A percentile compares a stretch with the other conserved stretches of the same genome.
Evolutionary conservation across 78 protist genomes (phyloP).

Genomic region (Chrysochromulina parva): DNA sequence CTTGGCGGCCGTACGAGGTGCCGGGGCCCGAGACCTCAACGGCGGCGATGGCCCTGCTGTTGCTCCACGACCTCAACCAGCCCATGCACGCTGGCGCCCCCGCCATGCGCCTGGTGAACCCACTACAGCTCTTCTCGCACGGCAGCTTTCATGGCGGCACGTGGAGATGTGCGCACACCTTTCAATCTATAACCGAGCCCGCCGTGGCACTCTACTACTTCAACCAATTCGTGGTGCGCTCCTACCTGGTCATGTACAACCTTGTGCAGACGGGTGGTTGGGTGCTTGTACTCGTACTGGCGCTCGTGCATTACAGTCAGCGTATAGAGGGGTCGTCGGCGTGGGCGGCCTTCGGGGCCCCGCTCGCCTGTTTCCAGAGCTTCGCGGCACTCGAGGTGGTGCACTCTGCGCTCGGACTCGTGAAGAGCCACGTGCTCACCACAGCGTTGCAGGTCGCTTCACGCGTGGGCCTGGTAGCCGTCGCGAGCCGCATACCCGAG

Average conservation of each 20-base stretch:
- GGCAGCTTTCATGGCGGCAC: slow-evolving; percentile 70
- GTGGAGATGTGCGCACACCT: slow-evolving; percentile 59
- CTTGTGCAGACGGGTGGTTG: slow-evolving; percentile 1
- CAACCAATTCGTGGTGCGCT: not conserved
- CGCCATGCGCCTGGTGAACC: slow-evolving; percentile 36
- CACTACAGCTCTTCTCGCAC: slow-evolving; percentile 47
- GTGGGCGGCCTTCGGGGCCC: not conserved
- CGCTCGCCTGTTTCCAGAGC: slow-evolving; percentile 2
- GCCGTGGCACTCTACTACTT: not conserved
- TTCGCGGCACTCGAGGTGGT: slow-evolving; percentile 37
- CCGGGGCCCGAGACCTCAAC: slow-evolving; percentile 52
- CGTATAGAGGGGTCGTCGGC: not conserved
- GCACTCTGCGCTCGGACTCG: slow-evolving; percentile 33
- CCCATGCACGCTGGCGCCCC: slow-evolving; percentile 1
- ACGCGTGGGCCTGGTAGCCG: slow-evolving; percentile 14
- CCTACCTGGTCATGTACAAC: slow-evolving; percentile 33
- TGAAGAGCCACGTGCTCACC: not conserved
- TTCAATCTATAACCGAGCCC: slow-evolving; percentile 33
- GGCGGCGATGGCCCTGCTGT: slow-evolving; percentile 57
- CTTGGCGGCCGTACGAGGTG: slow-evolving; percentile 51
- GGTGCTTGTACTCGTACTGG: not conserved
- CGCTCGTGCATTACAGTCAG: too few relatives aligned
- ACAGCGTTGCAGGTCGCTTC: slow-evolving; percentile 45
- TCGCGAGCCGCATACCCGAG: not conserved
- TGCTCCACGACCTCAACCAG: slow-evolving; percentile 45